phyloP scores from a whole-genome alignment of 768 basidiomycete species.

The Lentinula detonsa region DNA sequence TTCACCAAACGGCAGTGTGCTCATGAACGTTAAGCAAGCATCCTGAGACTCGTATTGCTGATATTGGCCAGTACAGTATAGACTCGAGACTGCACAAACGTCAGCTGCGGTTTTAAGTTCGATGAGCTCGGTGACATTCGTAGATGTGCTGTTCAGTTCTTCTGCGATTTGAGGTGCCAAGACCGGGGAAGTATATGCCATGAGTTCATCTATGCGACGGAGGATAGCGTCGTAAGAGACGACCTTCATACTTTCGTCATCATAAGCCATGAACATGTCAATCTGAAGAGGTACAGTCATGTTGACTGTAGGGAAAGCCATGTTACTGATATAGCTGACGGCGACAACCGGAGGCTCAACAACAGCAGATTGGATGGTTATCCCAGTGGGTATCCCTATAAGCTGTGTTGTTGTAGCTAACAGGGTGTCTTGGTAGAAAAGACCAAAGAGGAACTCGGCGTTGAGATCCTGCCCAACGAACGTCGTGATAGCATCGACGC shows the following conservation, averaged over 20 bases:
- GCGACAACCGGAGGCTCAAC: slow-evolving; percentile 6
- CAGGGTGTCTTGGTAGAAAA: neutral
- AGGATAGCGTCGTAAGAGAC: slow-evolving; percentile 6
- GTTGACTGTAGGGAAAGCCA: slow-evolving; percentile 5
- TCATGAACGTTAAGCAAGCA: neutral
- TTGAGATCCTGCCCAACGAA: slow-evolving; percentile 4
- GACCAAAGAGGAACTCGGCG: slow-evolving; percentile 4
- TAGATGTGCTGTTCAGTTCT: neutral
- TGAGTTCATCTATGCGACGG: slow-evolving; percentile 1
- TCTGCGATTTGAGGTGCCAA: slow-evolving; percentile 4
- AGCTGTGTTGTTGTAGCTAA: slow-evolving; percentile 6
- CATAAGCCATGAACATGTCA: slow-evolving; percentile 5
- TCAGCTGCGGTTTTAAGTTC: slow-evolving; percentile 4
- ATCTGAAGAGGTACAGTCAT: slow-evolving; percentile 6
- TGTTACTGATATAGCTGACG: neutral
- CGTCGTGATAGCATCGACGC: neutral
- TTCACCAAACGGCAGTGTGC: slow-evolving; percentile 1
- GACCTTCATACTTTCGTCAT: slow-evolving; percentile 5
- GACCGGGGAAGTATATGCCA: neutral
- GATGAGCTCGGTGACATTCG: slow-evolving; percentile 3
- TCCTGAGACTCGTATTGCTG: slow-evolving; percentile 6
- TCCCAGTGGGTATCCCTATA: neutral
- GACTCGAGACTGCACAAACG: slow-evolving; percentile 2
- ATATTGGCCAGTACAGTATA: slow-evolving; percentile 3
- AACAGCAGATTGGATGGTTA: neutral